A percentile compares a stretch with the other conserved stretches of the same genome.
phyloP scores from a whole-genome alignment of 2,329 filamentous ascomycete species.

The Pezicula carpinea region DNA sequence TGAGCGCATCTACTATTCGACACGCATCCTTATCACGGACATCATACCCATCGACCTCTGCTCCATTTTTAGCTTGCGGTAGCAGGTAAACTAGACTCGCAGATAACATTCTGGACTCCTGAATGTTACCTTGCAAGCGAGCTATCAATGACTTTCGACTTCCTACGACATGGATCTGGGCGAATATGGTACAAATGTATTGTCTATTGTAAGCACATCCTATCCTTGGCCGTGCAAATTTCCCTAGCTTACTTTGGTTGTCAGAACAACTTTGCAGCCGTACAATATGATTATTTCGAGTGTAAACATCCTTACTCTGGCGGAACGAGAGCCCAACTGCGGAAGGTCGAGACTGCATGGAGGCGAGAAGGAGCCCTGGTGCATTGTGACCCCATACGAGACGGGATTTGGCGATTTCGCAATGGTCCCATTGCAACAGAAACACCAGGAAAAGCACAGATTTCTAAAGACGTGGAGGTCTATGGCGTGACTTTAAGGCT shows the following conservation, averaged over 20 bases:
- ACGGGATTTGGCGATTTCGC: conserved; percentile 27
- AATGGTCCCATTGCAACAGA: background rate
- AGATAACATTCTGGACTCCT: conserved; percentile 3
- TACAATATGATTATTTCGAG: conserved; percentile 29
- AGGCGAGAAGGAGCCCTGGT: conserved; percentile 24
- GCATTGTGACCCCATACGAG: conserved; percentile 21
- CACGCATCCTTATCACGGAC: conserved; percentile 14
- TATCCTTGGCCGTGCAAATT: background rate
- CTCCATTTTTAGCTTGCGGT: background rate
- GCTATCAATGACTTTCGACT: conserved; percentile 13
- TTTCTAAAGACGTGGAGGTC: conserved; percentile 11
- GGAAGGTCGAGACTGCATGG: conserved; percentile 24
- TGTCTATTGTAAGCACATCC: conserved; percentile 26
- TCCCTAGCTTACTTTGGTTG: conserved; percentile 1
- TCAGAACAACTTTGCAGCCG: conserved; percentile 27
- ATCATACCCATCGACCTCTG: background rate
- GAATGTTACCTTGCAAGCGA: background rate
- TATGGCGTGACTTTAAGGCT: conserved; percentile 15
- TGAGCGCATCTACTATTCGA: conserved; percentile 20
- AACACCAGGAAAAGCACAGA: background rate
- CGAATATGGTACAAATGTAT: conserved; percentile 30
- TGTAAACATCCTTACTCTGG: conserved; percentile 11
- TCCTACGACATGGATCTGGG: conserved; percentile 29
- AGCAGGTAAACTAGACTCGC: conserved; percentile 2
- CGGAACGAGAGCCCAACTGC: conserved; percentile 20